Evolutionary conservation across 768 basidiomycete species (phyloP), one percentile per base, ranked within the genome.

Genomic region (Tylopilus cervinicoccineus): DNA sequence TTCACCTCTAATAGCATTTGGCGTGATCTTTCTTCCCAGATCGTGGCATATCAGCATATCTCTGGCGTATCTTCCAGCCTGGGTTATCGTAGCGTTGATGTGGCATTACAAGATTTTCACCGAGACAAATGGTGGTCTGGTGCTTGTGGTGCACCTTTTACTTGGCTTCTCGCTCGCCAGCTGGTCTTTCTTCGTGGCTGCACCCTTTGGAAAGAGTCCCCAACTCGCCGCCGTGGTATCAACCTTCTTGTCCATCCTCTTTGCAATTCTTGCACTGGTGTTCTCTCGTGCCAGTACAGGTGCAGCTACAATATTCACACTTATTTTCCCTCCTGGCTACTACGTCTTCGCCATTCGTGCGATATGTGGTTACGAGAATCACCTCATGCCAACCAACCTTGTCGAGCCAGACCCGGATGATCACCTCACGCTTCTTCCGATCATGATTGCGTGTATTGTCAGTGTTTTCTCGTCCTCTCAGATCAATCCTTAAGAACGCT

Each of bases 271-370:
- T 9, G 87, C 81, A 0, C 65, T 85, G 20, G 76, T 84, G 0
- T 70, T 83, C 45, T 64, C 68, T 29, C 51, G 48, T 32, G 72
- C 73, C 2, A 57, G 65, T 1, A 75, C 73, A 2, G 76, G 64
- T 4, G 70, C 68, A 1, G 78, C 83, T 17, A 76, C 81, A 52
- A 65, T 88, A 22, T 84, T 86, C 58, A 77, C 84, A 2, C 60
- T 89, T 39, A 56, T 89, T 20, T 88, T 89, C 58, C 88, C 88
- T 0, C 86, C 88, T 2, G 77, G 78, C 11, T 89, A 82, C 64
- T 90, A 86, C 55, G 74, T 87, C 19, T 89, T 88, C 56, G 80
- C 79, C 7, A 77, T 81, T 9, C 76, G 84, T 38, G 79, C 80
- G 1, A 76, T 90, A 1, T 76, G 78, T 45, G 84, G 84, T 12